Conservation (phyloP, 192 early-diverging fungal genomes). For the Radiomyces spectabilis region DNA sequence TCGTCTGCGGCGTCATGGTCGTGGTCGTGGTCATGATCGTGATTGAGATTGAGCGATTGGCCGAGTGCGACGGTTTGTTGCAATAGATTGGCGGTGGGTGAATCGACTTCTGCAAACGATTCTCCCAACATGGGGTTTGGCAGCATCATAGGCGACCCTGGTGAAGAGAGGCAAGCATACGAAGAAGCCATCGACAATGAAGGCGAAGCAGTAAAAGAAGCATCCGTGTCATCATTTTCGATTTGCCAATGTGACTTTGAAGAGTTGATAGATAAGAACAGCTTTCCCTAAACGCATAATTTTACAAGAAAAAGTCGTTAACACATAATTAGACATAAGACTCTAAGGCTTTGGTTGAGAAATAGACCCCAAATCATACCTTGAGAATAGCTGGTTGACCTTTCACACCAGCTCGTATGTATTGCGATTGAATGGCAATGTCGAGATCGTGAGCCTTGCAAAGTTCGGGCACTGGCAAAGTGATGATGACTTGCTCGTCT, state of each 20-base stretch:
- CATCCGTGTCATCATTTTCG: constrained; percentile 15
- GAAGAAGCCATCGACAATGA: constrained; percentile 29
- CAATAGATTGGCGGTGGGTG: constrained; percentile 4
- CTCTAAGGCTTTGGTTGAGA: too few species aligned
- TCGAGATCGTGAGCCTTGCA: constrained; percentile 25
- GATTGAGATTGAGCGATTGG: too few species aligned
- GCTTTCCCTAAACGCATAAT: constrained; percentile 10
- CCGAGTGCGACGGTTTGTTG: constrained; percentile 10
- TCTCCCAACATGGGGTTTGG: constrained; percentile 12
- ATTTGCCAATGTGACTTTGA: constrained; percentile 29
- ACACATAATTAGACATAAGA: too few species aligned
- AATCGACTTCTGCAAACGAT: not conserved
- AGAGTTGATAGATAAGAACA: constrained; percentile 22
- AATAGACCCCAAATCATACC: constrained; percentile 8
- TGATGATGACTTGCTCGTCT: constrained; percentile 27
- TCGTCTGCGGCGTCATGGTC: too few species aligned
- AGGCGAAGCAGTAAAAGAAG: constrained; percentile 26
- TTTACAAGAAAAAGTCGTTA: not conserved
- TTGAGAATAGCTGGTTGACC: constrained; percentile 26
- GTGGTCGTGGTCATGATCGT: too few species aligned
- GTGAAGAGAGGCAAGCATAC: constrained; percentile 26
- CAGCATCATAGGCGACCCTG: constrained; percentile 22
- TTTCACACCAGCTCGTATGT: constrained; percentile 26
- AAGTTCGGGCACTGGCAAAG: constrained; percentile 25
- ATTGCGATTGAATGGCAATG: constrained; percentile 20